Evolutionary conservation across 495 filamentous ascomycete genomes (phyloP), one percentile per base, ranked within the genome.

Genomic region (Neurospora cerealis): DNA sequence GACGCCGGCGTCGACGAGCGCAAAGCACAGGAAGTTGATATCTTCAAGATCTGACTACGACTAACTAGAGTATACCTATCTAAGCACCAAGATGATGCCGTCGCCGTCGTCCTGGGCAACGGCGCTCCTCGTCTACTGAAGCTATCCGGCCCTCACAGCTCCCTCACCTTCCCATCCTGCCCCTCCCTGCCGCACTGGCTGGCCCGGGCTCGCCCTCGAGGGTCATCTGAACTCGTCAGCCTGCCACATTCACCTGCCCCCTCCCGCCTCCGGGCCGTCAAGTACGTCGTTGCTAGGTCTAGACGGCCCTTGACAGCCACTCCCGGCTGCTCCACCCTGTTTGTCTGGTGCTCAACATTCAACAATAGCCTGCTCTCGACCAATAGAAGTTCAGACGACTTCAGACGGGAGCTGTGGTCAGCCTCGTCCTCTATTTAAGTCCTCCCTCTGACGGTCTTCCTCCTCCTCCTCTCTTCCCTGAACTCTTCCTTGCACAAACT

Each of bases 301-400:
- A 17, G 32, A 32, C 54, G 15, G 54, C 24, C 54, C 54, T 66
- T 66, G 54, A 66, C 70, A 70, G 44, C 54, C 71, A 74, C 72
- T 75, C 40, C 70, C 75, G 44, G 36, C 42, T 28, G 71, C 74
- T 73, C 73, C 70, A 72, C 24, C 70, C 36, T 32, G 41, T 70
- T 37, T 69, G 5, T 28, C 44, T 34, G 69, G 46, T 54, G 66
- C 28, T 72, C 71, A 73, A 34, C 15, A 8, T 32, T 71, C 72
- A 71, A 72, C 73, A 73, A 72, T 73, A 77, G 10, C 54, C 38
- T 73, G 41, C 72, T 3, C 37, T 71, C 46, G 39, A 11, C 44
- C 44, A 62, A 72, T 71, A 69, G 70, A 34, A 66, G 54, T 34
- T 66, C 28, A 66, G 54, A 36, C 54, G 54, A 66, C 11, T 62